A percentile compares a stretch with the other conserved stretches of the same genome.
phyloP scores from a whole-genome alignment of 1,284 basidiomycete genomes.

The Apiotrichum montevideense region DNA sequence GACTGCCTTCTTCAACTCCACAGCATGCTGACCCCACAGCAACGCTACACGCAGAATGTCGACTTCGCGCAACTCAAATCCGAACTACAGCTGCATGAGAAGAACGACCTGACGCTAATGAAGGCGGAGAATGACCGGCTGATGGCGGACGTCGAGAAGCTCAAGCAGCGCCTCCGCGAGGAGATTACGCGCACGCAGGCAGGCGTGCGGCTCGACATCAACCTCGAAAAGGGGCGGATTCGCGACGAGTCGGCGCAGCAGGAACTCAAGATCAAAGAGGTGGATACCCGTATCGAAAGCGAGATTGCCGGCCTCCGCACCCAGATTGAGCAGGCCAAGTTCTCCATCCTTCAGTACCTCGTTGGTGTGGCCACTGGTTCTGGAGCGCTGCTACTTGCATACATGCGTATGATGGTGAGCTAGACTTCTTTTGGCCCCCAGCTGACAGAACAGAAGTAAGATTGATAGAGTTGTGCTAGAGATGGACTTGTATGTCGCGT shows the following conservation, averaged over 20 bases:
- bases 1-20: neutral
- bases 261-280: slow-evolving; percentile 96
- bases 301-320: slow-evolving; percentile 89
- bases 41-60: slow-evolving; percentile 92
- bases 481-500: too few relatives aligned
- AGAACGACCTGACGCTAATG: slow-evolving; percentile 93
- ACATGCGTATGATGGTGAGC: slow-evolving; percentile 46
- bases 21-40: slow-evolving; percentile 49
- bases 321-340: slow-evolving; percentile 84
- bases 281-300: slow-evolving; percentile 93
- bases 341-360: slow-evolving; percentile 46
- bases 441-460: neutral
- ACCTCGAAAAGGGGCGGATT: slow-evolving; percentile 92
- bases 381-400: slow-evolving; percentile 44
- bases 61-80: slow-evolving; percentile 97
- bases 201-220: slow-evolving; percentile 89
- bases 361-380: slow-evolving; percentile 48
- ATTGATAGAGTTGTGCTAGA: too few relatives aligned
- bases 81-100: slow-evolving; percentile 91
- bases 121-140: slow-evolving; percentile 93
- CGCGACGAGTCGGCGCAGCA: slow-evolving; percentile 88
- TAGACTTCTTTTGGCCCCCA: too few relatives aligned
- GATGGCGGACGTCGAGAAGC: slow-evolving; percentile 84
- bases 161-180: slow-evolving; percentile 89
- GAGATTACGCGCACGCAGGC: slow-evolving; percentile 88